phyloP scores from a whole-genome alignment of 1,139 yeast genomes.

The Hyphopichia fennica region DNA sequence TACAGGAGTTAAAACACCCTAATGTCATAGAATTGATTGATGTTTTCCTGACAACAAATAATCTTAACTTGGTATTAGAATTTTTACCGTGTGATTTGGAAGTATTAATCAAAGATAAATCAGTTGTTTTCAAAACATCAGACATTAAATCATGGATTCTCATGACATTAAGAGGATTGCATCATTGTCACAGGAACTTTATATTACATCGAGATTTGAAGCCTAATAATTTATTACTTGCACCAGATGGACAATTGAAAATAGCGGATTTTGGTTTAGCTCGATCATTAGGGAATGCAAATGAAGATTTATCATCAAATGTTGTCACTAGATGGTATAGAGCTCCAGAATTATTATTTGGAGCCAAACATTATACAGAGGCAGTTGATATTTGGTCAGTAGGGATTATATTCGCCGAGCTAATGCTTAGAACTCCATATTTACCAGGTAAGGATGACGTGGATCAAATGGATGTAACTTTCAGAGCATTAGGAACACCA shows the following conservation, averaged over 20 bases:
- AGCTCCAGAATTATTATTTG: slow-evolving; percentile 89
- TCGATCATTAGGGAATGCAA: slow-evolving; percentile 74
- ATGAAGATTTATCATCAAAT: slow-evolving; percentile 81
- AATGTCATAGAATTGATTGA: slow-evolving; percentile 88
- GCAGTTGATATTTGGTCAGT: slow-evolving; percentile 95
- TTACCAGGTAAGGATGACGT: slow-evolving; percentile 88
- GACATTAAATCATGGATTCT: slow-evolving; percentile 93
- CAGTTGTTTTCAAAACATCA: slow-evolving; percentile 75
- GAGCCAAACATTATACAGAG: slow-evolving; percentile 83
- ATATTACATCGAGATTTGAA: slow-evolving; percentile 88
- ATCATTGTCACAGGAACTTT: slow-evolving; percentile 90
- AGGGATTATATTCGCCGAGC: slow-evolving; percentile 93
- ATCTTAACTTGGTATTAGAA: slow-evolving; percentile 84
- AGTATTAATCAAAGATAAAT: slow-evolving; percentile 78
- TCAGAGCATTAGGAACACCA: slow-evolving; percentile 94
- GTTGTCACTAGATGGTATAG: slow-evolving; percentile 98
- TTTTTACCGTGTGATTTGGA: slow-evolving; percentile 91
- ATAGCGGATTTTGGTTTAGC: slow-evolving; percentile 98
- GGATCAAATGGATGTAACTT: slow-evolving; percentile 88
- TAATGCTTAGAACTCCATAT: slow-evolving; percentile 93
- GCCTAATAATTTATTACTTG: slow-evolving; percentile 77
- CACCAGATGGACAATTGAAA: slow-evolving; percentile 85
- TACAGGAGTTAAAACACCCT: slow-evolving; percentile 80
- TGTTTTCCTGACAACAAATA: slow-evolving; percentile 72
- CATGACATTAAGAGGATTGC: slow-evolving; percentile 91